Base-by-base conservation (phyloP, 345 rosid genomes). In the Bretschneidera sinensis region DNA sequence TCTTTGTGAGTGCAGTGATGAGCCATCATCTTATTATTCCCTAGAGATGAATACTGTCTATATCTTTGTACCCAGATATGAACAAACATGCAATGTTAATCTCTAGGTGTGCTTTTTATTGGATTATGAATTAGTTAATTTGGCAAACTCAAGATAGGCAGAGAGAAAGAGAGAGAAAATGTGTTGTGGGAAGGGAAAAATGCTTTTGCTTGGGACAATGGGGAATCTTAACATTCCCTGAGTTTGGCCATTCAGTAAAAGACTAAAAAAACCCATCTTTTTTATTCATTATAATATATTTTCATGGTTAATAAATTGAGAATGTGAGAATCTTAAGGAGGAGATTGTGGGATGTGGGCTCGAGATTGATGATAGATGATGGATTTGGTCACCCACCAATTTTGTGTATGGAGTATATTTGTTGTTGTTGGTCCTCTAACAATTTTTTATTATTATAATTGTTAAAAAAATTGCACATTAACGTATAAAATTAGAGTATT, bases 281-380 rank as follows among this genome's bases (percentile, higher is more conserved):
- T n/a, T n/a, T n/a, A n/a, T n/a, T n/a, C n/a, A n/a, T n/a, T n/a
- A n/a, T n/a, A n/a, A n/a, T n/a, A n/a, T n/a, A n/a, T n/a, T n/a
- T n/a, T n/a, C n/a, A n/a, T n/a, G 23, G 54, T 24, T 59, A 66
- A 59, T 62, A 59, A 68, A 68, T 49, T 54, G 63, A 66, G 83
- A 76, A 82, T 80, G 85, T 81, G 78, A 74, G 81, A 72, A 77
- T 62, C 74, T 78, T 83, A 68, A 75, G 65, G 78, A 66, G 24
- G 11, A 60, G 17, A 58, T 50, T 24, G 57, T 1, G 34, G 43
- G 2, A 17, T 51, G 17, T 48, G 68, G 24, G 66, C 63, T 60
- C 67, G 63, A 70, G 65, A 67, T 72, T 70, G 66, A 47, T 61
- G 76, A 60, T 73, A 76, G n/a, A n/a, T n/a, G n/a, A n/a, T n/a